A percentile compares a stretch with the other conserved stretches of the same genome.
These are phyloP conservation scores for Solanum chacoense DNA, from an alignment of 305 asterid species.

Conservation along the genomic window DNA sequence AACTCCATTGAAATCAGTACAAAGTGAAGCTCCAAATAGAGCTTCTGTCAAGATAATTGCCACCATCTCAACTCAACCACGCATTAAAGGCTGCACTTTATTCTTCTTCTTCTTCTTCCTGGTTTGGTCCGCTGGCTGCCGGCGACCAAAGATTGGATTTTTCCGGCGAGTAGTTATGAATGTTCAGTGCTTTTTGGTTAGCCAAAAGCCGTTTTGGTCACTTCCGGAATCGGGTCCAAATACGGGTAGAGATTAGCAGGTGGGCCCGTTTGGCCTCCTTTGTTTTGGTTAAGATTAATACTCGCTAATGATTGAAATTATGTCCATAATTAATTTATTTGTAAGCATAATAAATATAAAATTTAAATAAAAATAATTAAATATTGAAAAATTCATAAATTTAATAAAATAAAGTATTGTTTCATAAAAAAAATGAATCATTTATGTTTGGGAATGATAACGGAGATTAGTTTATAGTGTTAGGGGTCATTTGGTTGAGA, in stretches of 20 bases:
- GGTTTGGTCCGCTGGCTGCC: not conserved
- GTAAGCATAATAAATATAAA: not conserved
- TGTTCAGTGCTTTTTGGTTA: not conserved
- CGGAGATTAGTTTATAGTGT: too few species aligned
- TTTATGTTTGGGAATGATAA: not conserved
- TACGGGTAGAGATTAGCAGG: not conserved
- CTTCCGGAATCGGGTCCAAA: not conserved
- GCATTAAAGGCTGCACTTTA: not conserved
- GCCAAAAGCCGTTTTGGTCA: not conserved
- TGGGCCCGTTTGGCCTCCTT: not conserved
- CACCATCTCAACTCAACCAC: not conserved
- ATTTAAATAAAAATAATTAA: too few species aligned
- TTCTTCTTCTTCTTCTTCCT: not conserved
- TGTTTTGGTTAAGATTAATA: not conserved
- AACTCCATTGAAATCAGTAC: slow-evolving; percentile 1
- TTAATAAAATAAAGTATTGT: too few species aligned
- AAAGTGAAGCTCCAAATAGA: not conserved
- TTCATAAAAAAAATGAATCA: not conserved
- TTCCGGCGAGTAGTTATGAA: not conserved
- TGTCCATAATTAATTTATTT: not conserved
- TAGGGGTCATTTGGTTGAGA: not conserved
- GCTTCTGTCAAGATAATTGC: not conserved
- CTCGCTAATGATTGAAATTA: not conserved
- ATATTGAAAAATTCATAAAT: too few species aligned
- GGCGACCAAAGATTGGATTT: not conserved